These are phyloP conservation scores for Naganishia antarctica DNA, from an alignment of 768 basidiomycete genomes.

Conservation along the genomic window DNA sequence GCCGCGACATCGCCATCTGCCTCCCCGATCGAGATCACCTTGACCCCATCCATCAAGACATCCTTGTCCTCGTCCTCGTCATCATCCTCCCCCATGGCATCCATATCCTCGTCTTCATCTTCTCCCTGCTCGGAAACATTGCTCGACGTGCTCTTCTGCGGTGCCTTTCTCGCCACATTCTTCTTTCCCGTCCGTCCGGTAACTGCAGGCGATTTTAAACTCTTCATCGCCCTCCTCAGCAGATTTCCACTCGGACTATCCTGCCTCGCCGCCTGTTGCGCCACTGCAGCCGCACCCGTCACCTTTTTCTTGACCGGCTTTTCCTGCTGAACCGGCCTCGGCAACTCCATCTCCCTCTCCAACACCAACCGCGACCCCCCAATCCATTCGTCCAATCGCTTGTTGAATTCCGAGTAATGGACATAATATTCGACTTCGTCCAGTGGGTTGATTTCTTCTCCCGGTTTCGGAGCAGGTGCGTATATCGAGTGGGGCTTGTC, in stretches of 20 bases:
- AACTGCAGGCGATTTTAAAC: slow-evolving; percentile 14
- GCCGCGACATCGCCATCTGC: slow-evolving; percentile 50
- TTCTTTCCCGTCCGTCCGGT: slow-evolving; percentile 33
- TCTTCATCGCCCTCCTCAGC: slow-evolving; percentile 26
- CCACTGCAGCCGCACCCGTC: slow-evolving; percentile 27
- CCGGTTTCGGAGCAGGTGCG: slow-evolving; percentile 42
- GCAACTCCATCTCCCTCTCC: slow-evolving; percentile 86
- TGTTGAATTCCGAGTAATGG: slow-evolving; percentile 99
- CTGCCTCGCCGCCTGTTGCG: slow-evolving; percentile 20
- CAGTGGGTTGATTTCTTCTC: slow-evolving; percentile 55
- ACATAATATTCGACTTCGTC: slow-evolving; percentile 93
- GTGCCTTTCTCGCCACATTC: slow-evolving; percentile 18
- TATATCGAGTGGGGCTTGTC: slow-evolving; percentile 61
- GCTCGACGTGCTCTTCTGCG: slow-evolving; percentile 4
- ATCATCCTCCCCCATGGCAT: slow-evolving; percentile 61
- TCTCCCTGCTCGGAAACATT: slow-evolving; percentile 9
- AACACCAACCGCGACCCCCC: slow-evolving; percentile 78
- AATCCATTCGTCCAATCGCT: slow-evolving; percentile 97
- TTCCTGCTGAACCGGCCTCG: slow-evolving; percentile 53
- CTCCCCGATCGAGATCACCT: slow-evolving; percentile 54
- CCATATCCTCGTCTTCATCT: slow-evolving; percentile 41
- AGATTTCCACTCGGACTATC: slow-evolving; percentile 9
- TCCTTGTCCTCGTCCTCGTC: slow-evolving; percentile 48
- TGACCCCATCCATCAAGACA: slow-evolving; percentile 53
- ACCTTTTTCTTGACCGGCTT: slow-evolving; percentile 56